These are phyloP conservation scores for Sporobolomyces pararoseus DNA, from an alignment of 768 basidiomycete species.

Conservation along the genomic window DNA sequence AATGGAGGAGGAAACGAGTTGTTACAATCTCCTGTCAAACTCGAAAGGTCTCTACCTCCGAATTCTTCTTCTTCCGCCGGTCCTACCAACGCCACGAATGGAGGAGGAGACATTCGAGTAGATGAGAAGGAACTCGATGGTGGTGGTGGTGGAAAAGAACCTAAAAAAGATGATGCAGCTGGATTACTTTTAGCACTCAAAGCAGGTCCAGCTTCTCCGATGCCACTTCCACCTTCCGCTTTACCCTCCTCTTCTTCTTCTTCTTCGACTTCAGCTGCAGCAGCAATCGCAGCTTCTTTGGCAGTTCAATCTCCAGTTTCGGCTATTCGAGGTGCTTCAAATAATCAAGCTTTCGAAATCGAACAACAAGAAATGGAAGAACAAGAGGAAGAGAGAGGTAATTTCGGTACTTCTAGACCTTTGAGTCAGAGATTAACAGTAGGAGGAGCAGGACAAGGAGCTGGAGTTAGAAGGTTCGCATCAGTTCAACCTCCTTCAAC, in stretches of 20 bases:
- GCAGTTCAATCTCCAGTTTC: conserved; percentile 28
- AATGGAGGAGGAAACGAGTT: background rate
- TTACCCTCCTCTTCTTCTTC: background rate
- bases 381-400: background rate
- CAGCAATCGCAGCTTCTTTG: background rate
- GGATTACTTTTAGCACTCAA: conserved; percentile 32
- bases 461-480: background rate
- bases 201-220: conserved; percentile 24
- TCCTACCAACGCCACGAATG: too few species aligned
- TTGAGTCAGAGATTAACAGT: background rate
- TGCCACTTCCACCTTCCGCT: background rate
- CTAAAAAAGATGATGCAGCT: conserved; percentile 26
- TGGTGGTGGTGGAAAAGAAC: too few species aligned
- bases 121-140: too few species aligned
- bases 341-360: too few species aligned
- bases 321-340: conserved; percentile 11
- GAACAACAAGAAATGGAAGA: background rate
- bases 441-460: too few species aligned
- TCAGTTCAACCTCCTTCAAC: conserved; percentile 11
- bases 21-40: conserved; percentile 4
- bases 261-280: background rate
- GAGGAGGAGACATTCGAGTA: background rate
- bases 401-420: conserved; percentile 6
- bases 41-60: too few species aligned
- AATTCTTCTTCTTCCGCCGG: too few species aligned